Percentiles rank a stretch among this genome's conserved stretches.
phyloP scores from a whole-genome alignment of 169 alveolate species.

The Plasmodium gonderi region DNA sequence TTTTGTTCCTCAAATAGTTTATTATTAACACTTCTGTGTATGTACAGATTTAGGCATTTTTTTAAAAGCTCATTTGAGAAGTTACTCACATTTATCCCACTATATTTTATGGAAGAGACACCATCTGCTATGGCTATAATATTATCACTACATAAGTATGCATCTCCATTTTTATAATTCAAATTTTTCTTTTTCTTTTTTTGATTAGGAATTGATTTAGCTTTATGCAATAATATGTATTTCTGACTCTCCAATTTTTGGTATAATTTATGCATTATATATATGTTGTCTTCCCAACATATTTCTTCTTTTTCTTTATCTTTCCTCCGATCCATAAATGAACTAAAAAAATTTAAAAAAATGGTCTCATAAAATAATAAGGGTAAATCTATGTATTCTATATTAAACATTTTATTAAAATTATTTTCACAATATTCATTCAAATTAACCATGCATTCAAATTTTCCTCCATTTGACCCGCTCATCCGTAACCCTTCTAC shows the following conservation, averaged over 20 bases:
- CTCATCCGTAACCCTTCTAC: not conserved
- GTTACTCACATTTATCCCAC: slow-evolving; percentile 70
- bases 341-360: slow-evolving; percentile 36
- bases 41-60: slow-evolving; percentile 61
- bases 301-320: slow-evolving; percentile 9
- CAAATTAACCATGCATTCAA: not conserved
- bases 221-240: slow-evolving; percentile 50
- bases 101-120: slow-evolving; percentile 61
- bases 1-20: slow-evolving; percentile 47
- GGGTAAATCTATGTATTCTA: slow-evolving; percentile 37
- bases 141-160: slow-evolving; percentile 57
- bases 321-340: slow-evolving; percentile 12
- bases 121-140: slow-evolving; percentile 74
- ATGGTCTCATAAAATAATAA: slow-evolving; percentile 28
- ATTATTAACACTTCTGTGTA: slow-evolving; percentile 28
- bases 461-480: not conserved
- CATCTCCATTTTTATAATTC: slow-evolving; percentile 73
- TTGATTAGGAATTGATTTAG: slow-evolving; percentile 44
- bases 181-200: slow-evolving; percentile 14
- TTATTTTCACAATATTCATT: slow-evolving; percentile 63
- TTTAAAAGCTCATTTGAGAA: slow-evolving; percentile 71
- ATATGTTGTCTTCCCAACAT: slow-evolving; percentile 14
- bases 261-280: slow-evolving; percentile 20
- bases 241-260: slow-evolving; percentile 16
- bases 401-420: slow-evolving; percentile 48